These are phyloP conservation scores for Coemansia javaensis DNA, from an alignment of 192 early-diverging fungal genomes.

Conservation along the genomic window DNA sequence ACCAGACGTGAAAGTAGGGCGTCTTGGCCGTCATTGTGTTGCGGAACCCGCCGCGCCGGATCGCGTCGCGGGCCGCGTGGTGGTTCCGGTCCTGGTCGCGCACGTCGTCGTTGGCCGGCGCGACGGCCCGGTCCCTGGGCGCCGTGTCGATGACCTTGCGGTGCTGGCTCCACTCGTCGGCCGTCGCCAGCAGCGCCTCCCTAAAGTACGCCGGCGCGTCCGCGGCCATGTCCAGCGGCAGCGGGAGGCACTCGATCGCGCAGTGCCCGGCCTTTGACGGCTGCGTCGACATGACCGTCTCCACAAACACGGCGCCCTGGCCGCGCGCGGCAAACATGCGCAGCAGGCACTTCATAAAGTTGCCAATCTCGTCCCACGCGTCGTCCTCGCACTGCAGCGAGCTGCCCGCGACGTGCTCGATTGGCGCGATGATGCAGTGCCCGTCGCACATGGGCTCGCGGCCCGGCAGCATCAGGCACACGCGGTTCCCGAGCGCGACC, in stretches of 20 bases:
- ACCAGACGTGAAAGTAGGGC: constrained; percentile 98
- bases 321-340: constrained; percentile 74
- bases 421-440: constrained; percentile 89
- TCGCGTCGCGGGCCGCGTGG: constrained; percentile 3
- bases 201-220: constrained; percentile 84
- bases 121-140: constrained; percentile 48
- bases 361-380: constrained; percentile 89
- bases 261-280: constrained; percentile 68
- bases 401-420: constrained; percentile 71
- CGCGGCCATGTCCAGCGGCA: constrained; percentile 68
- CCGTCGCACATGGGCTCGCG: constrained; percentile 70
- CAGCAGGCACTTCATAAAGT: constrained; percentile 94
- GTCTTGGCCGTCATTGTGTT: constrained; percentile 67
- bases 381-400: constrained; percentile 88
- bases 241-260: constrained; percentile 87
- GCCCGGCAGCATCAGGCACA: constrained; percentile 76
- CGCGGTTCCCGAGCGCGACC: constrained; percentile 69
- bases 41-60: constrained; percentile 64
- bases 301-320: constrained; percentile 78
- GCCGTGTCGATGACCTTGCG: constrained; percentile 67
- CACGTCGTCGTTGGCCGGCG: constrained; percentile 16
- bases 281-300: constrained; percentile 75
- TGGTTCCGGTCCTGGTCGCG: constrained; percentile 32
- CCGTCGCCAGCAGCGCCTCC: constrained; percentile 71
- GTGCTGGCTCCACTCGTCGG: constrained; percentile 91